Conservation (phyloP, 768 basidiomycete genomes). For the Hericium erinaceus region DNA sequence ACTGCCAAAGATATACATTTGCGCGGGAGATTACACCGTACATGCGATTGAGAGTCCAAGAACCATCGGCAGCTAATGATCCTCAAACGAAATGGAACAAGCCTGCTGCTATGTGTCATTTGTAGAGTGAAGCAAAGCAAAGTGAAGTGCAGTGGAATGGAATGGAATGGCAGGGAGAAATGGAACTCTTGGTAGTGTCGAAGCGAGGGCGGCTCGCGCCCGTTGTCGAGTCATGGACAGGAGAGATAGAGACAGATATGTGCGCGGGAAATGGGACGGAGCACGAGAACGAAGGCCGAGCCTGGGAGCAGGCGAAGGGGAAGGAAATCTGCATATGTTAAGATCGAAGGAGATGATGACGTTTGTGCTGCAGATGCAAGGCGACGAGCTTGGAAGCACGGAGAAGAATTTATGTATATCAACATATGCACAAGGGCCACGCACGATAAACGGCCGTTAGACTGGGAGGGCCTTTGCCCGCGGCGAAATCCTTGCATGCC, state of each 20-base stretch:
- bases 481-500: neutral
- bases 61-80: constrained; percentile 3
- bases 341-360: neutral
- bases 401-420: neutral
- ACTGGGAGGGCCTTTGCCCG: too few relatives aligned
- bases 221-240: too few relatives aligned
- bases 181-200: neutral
- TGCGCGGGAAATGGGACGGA: too few relatives aligned
- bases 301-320: constrained; percentile 3
- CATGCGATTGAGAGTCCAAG: constrained; percentile 9
- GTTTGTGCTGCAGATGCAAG: neutral
- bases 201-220: too few relatives aligned
- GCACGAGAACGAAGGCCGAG: neutral
- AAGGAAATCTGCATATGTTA: constrained; percentile 8
- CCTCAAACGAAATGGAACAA: neutral
- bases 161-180: neutral
- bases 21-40: constrained; percentile 13
- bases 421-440: neutral
- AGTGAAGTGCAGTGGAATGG: neutral
- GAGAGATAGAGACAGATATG: too few relatives aligned
- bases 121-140: neutral
- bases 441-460: neutral
- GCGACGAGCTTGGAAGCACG: neutral
- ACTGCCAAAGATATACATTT: constrained; percentile 15
- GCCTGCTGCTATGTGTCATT: neutral